A percentile compares a stretch with the other conserved stretches of the same genome.
Evolutionary conservation across 1,139 yeast genomes (phyloP).

Genomic region (Kodamaea ohmeri): DNA sequence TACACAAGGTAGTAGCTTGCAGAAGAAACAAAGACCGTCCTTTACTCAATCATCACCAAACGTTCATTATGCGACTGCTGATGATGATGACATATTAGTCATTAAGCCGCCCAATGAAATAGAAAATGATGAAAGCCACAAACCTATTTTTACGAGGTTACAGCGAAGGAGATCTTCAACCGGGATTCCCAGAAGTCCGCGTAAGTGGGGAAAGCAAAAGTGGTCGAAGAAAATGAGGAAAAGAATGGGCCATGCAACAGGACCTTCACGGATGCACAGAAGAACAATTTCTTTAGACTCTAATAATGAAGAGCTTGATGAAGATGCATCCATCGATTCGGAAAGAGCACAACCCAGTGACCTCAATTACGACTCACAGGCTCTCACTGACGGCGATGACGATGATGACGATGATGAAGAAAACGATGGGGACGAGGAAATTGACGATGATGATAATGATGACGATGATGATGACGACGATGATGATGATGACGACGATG

Average conservation of each 20-base stretch:
- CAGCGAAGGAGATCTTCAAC: slow-evolving; percentile 15
- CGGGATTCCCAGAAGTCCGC: slow-evolving; percentile 8
- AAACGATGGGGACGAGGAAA: slow-evolving; percentile 14
- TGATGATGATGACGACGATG: slow-evolving; percentile 18
- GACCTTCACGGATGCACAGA: no score
- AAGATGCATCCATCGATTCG: slow-evolving; percentile 23
- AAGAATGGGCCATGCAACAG: slow-evolving; percentile 24
- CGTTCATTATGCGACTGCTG: slow-evolving; percentile 36
- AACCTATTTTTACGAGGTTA: slow-evolving; percentile 36
- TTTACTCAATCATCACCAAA: background rate
- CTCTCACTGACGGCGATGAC: slow-evolving; percentile 15
- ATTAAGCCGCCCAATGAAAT: slow-evolving; percentile 79
- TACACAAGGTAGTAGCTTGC: background rate
- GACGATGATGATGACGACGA: slow-evolving; percentile 17
- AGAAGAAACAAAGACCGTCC: background rate
- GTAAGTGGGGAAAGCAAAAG: slow-evolving; percentile 5
- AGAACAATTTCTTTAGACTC: slow-evolving; percentile 7
- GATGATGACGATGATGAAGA: slow-evolving; percentile 18
- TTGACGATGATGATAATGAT: slow-evolving; percentile 14
- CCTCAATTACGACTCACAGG: slow-evolving; percentile 13
- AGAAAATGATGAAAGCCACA: slow-evolving; percentile 33
- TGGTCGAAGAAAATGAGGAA: slow-evolving; percentile 16
- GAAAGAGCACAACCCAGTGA: slow-evolving; percentile 13
- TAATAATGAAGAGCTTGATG: slow-evolving; percentile 14
- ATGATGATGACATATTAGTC: slow-evolving; percentile 78